A percentile compares a stretch with the other conserved stretches of the same genome.
Evolutionary conservation across 164 flowering plant species (phyloP).

Genomic region (Saururus chinensis): DNA sequence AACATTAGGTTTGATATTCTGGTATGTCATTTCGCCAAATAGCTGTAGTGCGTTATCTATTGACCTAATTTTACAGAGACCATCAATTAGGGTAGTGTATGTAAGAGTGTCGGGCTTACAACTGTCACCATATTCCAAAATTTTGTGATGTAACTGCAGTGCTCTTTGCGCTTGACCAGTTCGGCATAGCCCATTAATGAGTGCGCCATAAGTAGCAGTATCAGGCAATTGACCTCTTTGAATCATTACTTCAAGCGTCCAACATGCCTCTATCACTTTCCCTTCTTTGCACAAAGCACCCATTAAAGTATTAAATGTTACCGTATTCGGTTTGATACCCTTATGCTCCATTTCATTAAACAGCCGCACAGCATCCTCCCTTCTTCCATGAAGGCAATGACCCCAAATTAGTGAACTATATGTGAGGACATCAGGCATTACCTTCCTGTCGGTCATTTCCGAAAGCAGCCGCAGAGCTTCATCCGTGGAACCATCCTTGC

Average conservation of each 20-base stretch:
- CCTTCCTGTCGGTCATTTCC: constrained; percentile 30
- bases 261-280: constrained; percentile 66
- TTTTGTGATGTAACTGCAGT: constrained; percentile 56
- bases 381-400: constrained; percentile 56
- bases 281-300: constrained; percentile 77
- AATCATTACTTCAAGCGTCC: constrained; percentile 62
- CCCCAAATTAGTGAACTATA: constrained; percentile 74
- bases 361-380: constrained; percentile 43
- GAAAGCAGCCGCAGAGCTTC: constrained; percentile 35
- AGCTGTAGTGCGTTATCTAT: constrained; percentile 46
- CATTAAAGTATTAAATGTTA: constrained; percentile 74
- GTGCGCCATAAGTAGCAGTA: constrained; percentile 70
- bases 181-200: constrained; percentile 82
- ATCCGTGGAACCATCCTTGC: constrained; percentile 42
- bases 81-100: constrained; percentile 72
- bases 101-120: constrained; percentile 53
- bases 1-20: constrained; percentile 53
- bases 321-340: constrained; percentile 61
- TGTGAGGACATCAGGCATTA: constrained; percentile 66
- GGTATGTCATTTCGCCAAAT: constrained; percentile 42
- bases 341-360: constrained; percentile 46
- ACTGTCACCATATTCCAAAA: constrained; percentile 49
- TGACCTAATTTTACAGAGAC: constrained; percentile 64
- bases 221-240: constrained; percentile 61
- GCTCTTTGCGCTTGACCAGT: constrained; percentile 59